A percentile compares a stretch with the other conserved stretches of the same genome.
Evolutionary conservation across 2,329 filamentous ascomycete genomes (phyloP).

Genomic region (Fragosphaeria purpurea): DNA sequence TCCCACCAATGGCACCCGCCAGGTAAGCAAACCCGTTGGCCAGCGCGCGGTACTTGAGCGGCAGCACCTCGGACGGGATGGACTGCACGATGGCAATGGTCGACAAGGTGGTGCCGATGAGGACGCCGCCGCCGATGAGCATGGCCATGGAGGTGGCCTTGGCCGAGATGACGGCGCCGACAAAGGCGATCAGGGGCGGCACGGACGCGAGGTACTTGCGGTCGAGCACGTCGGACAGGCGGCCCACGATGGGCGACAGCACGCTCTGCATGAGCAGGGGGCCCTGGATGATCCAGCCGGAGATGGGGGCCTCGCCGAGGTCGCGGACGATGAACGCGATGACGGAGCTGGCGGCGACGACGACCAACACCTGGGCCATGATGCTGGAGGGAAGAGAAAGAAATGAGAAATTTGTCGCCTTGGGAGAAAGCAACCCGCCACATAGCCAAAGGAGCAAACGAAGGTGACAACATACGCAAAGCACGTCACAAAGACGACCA

Average conservation of each 20-base stretch:
- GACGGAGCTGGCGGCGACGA: slow-evolving; percentile 44
- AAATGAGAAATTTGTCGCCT: too few species aligned
- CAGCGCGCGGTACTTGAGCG: slow-evolving; percentile 44
- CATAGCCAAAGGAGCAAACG: background rate
- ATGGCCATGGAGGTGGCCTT: slow-evolving; percentile 45
- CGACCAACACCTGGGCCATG: slow-evolving; percentile 45
- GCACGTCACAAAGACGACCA: slow-evolving; percentile 34
- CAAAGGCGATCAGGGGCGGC: slow-evolving; percentile 43
- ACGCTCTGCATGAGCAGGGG: slow-evolving; percentile 48
- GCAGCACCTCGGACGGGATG: slow-evolving; percentile 46
- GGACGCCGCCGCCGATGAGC: slow-evolving; percentile 45
- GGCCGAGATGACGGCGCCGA: slow-evolving; percentile 43
- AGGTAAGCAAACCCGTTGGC: slow-evolving; percentile 44
- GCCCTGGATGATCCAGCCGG: slow-evolving; percentile 48
- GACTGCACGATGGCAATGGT: slow-evolving; percentile 46
- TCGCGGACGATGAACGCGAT: slow-evolving; percentile 47
- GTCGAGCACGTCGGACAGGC: slow-evolving; percentile 46
- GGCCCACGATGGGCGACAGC: slow-evolving; percentile 44
- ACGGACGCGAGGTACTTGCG: slow-evolving; percentile 42
- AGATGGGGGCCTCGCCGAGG: slow-evolving; percentile 36
- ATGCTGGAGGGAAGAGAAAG: slow-evolving; percentile 22
- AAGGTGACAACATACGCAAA: slow-evolving; percentile 29
- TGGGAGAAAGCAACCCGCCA: too few species aligned
- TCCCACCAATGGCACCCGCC: slow-evolving; percentile 39
- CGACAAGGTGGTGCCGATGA: slow-evolving; percentile 44